Percentiles rank a stretch among this genome's conserved stretches.
These are phyloP conservation scores for Blastobotrys illinoisensis DNA, from an alignment of 1,139 yeast species.

Conservation along the genomic window DNA sequence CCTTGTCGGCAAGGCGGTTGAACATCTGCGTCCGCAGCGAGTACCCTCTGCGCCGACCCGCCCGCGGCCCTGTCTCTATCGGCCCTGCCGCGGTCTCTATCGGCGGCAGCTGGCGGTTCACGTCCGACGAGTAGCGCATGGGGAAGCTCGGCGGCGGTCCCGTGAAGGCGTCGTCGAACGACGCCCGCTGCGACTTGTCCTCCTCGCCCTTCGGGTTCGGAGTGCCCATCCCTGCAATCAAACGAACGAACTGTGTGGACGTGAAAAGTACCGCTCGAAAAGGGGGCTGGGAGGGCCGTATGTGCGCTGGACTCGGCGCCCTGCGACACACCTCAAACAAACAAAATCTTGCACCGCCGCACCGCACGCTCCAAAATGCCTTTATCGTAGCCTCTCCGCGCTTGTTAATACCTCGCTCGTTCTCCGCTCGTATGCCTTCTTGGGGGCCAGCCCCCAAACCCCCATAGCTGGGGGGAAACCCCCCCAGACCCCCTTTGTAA, in stretches of 20 bases:
- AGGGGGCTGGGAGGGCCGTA: neutral
- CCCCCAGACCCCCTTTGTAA: too few relatives aligned
- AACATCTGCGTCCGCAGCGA: slow-evolving; percentile 12
- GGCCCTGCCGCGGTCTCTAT: slow-evolving; percentile 6
- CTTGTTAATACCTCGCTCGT: too few relatives aligned
- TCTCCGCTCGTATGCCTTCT: too few relatives aligned
- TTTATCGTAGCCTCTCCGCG: too few relatives aligned
- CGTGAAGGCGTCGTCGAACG: neutral
- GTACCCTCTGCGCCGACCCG: slow-evolving; percentile 6
- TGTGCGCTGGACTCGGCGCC: too few relatives aligned
- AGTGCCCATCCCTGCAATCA: neutral
- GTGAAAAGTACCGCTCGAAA: neutral
- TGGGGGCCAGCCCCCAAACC: too few relatives aligned
- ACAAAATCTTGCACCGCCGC: too few relatives aligned
- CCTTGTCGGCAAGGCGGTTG: slow-evolving; percentile 4
- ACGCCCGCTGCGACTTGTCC: neutral
- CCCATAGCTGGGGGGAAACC: too few relatives aligned
- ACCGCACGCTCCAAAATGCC: too few relatives aligned
- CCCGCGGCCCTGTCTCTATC: slow-evolving; percentile 5
- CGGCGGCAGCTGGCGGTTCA: slow-evolving; percentile 3
- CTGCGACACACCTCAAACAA: too few relatives aligned
- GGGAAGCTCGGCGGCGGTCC: neutral
- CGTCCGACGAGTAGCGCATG: slow-evolving; percentile 2
- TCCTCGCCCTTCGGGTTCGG: neutral
- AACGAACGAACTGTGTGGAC: neutral